Evolutionary conservation across 495 filamentous ascomycete genomes (phyloP).

Genomic region (Apiosordaria backusii): DNA sequence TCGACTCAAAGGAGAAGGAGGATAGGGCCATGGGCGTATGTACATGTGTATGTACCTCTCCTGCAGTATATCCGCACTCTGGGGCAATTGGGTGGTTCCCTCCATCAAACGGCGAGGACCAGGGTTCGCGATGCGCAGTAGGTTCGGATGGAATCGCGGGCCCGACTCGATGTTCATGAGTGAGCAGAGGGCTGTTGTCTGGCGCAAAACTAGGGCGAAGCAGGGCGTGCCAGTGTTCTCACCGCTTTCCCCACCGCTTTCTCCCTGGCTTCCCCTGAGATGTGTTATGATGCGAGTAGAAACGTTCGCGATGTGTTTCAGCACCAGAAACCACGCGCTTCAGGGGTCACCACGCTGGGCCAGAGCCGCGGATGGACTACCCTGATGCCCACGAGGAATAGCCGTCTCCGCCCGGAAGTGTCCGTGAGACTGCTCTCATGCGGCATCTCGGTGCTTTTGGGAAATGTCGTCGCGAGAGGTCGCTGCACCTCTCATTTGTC

Average conservation of each 20-base stretch:
- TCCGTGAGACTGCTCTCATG: background rate
- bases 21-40: too few species aligned
- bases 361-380: background rate
- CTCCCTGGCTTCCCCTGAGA: background rate
- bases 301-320: slow-evolving; percentile 15
- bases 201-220: background rate
- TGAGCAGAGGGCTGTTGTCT: too few species aligned
- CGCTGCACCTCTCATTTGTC: background rate
- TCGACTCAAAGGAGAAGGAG: background rate
- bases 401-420: slow-evolving; percentile 4
- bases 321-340: background rate
- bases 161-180: background rate
- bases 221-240: background rate
- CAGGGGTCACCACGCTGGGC: background rate
- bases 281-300: slow-evolving; percentile 3
- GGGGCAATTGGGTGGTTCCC: slow-evolving; percentile 10
- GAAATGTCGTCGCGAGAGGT: background rate
- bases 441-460: slow-evolving; percentile 7
- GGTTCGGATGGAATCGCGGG: slow-evolving; percentile 6
- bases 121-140: background rate
- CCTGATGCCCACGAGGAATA: background rate
- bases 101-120: background rate
- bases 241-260: background rate
- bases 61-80: slow-evolving; percentile 6
- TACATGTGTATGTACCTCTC: background rate